Conservation (phyloP, 371 early-diverging fungal species). For the Rhizopus delemar region DNA sequence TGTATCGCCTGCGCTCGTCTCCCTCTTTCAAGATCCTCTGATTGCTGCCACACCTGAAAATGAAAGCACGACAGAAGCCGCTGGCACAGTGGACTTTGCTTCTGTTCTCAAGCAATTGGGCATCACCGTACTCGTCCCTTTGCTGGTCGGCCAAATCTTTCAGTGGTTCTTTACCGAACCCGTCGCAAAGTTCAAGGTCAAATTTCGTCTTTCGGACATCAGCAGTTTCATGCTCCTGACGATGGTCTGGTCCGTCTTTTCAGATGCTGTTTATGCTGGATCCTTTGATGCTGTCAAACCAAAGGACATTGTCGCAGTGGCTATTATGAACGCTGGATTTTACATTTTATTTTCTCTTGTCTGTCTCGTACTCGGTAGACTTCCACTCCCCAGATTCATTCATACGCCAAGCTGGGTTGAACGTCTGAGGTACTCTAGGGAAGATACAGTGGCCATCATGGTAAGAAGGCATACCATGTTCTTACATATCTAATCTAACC, state of each 20-base stretch:
- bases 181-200: constrained; percentile 54
- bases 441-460: constrained; percentile 63
- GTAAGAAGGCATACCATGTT: constrained; percentile 21
- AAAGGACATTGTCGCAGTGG: constrained; percentile 59
- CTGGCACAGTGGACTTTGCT: constrained; percentile 52
- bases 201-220: constrained; percentile 58
- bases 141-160: constrained; percentile 67
- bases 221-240: constrained; percentile 63
- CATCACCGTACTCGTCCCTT: constrained; percentile 64
- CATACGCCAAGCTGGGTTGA: constrained; percentile 26
- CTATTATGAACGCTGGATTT: constrained; percentile 53
- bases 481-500: neutral
- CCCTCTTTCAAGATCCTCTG: constrained; percentile 41
- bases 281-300: constrained; percentile 55
- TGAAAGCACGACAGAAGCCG: constrained; percentile 37
- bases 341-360: constrained; percentile 50
- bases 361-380: constrained; percentile 40
- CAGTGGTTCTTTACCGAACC: constrained; percentile 57
- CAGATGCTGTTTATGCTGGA: constrained; percentile 67
- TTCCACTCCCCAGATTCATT: constrained; percentile 37
- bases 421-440: constrained; percentile 45
- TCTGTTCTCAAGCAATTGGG: constrained; percentile 62
- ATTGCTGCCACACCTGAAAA: constrained; percentile 46
- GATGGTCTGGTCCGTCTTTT: constrained; percentile 76
- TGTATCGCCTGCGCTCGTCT: constrained; percentile 64